Evolutionary conservation across 2,329 filamentous ascomycete species (phyloP).

Genomic region (Fusarium compactum): DNA sequence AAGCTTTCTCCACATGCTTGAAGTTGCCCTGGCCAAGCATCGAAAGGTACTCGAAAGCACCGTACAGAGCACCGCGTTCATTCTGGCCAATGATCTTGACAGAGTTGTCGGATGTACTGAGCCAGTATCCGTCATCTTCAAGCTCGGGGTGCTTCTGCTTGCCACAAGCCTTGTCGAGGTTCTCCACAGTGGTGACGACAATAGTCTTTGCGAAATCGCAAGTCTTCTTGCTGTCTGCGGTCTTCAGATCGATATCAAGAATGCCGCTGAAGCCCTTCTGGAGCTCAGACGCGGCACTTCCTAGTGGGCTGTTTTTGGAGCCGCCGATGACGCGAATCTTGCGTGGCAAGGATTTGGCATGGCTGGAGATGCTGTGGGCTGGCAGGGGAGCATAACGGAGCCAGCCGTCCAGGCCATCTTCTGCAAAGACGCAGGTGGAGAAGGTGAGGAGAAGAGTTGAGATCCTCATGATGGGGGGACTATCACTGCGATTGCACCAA

Average conservation of each 20-base stretch:
- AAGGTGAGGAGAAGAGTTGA: constrained; percentile 35
- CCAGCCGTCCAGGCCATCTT: constrained; percentile 73
- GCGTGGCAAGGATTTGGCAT: constrained; percentile 58
- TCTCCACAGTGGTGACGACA: constrained; percentile 20
- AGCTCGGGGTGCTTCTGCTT: constrained; percentile 50
- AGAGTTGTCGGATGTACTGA: constrained; percentile 59
- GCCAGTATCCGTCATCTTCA: constrained; percentile 70
- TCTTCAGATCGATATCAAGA: constrained; percentile 61
- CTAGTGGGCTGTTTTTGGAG: constrained; percentile 66
- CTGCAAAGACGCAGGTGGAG: constrained; percentile 60
- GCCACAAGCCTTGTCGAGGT: constrained; percentile 24
- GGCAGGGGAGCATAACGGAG: constrained; percentile 71
- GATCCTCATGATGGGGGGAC: constrained; percentile 16
- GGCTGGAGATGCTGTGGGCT: constrained; percentile 44
- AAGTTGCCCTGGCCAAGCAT: constrained; percentile 69
- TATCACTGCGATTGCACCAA: neutral
- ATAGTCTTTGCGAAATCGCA: constrained; percentile 26
- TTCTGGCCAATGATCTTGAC: constrained; percentile 74
- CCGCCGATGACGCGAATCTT: constrained; percentile 66
- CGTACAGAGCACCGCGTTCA: constrained; percentile 75
- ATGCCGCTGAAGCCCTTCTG: constrained; percentile 68
- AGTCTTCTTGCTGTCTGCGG: constrained; percentile 32
- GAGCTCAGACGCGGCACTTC: constrained; percentile 70
- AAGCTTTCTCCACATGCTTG: constrained; percentile 59
- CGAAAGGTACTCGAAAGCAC: constrained; percentile 76